Evolutionary conservation across 352 stramenopile genomes (phyloP), one percentile per base, ranked within the genome.

Genomic region (Peronosclerospora sorghi): DNA sequence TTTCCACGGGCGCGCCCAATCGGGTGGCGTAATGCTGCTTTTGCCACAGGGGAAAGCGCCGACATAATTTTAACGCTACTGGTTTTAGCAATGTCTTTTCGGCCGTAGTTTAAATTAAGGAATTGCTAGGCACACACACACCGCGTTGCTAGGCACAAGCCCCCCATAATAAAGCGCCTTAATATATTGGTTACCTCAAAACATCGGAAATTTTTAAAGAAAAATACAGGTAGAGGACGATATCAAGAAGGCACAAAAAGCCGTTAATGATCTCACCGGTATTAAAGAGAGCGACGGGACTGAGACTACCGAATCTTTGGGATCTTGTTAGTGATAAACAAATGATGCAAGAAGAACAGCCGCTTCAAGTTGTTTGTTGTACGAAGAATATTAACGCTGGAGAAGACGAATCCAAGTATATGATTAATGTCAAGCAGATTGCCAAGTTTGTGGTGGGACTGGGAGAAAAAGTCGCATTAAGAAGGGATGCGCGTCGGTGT

Each of bases 391-490:
- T 98, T 51, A 94, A 97, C 51, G 79, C 85, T n/a, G 86, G 77
- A 28, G 85, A 92, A 42, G 87, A 98, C 38, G 86, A 96, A 49
- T 92, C 94, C 62, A 98, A 99, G 70, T 99, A 99, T 76, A 96
- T 99, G 39, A 98, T 99, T 58, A 98, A 99, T 66, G 92, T 99
- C 52, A 98, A 98, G 64, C 96, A 99, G n/a, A n/a, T n/a, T n/a
- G n/a, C n/a, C n/a, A n/a, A n/a, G n/a, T n/a, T n/a, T n/a, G n/a
- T n/a, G n/a, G 96, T 98, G 10, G 95, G 92, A 3, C 62, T 99
- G 0, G 96, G 94, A 29, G 95, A 98, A 53, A 98, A 98, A 63
- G 96, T 99, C 0, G 94, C 96, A 99, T 49, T 96, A 99, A 67
- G 96, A 99, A 55, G 95, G 96, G 8, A 99, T 99, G 96, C 88